These are phyloP conservation scores for Thozetella sp. DNA, from an alignment of 495 filamentous ascomycete species.

Conservation along the genomic window DNA sequence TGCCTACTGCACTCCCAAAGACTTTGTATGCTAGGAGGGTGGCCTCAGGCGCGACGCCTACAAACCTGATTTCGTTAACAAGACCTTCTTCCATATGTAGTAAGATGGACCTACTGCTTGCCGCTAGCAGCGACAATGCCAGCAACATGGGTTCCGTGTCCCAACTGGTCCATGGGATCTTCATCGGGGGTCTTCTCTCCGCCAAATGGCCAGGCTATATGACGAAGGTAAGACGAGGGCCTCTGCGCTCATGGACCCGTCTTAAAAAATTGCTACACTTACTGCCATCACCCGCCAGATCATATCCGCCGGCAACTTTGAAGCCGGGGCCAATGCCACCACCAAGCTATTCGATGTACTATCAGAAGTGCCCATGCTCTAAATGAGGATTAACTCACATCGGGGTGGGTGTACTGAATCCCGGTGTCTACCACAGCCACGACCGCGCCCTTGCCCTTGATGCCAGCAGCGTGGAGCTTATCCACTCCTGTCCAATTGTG, in stretches of 20 bases:
- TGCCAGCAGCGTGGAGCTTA: constrained; percentile 13
- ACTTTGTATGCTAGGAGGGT: constrained; percentile 44
- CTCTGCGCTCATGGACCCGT: background rate
- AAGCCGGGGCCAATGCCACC: constrained; percentile 38
- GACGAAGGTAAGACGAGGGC: too few relatives aligned
- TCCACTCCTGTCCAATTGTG: constrained; percentile 14
- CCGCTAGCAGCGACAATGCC: constrained; percentile 43
- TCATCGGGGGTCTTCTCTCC: constrained; percentile 19
- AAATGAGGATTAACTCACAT: background rate
- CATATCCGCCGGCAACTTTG: constrained; percentile 36
- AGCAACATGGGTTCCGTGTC: constrained; percentile 41
- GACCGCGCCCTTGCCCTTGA: constrained; percentile 16
- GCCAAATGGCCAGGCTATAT: constrained; percentile 2
- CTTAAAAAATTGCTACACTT: constrained; percentile 7
- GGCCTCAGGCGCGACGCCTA: constrained; percentile 47
- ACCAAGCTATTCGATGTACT: constrained; percentile 21
- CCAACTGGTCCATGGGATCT: constrained; percentile 37
- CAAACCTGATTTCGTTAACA: constrained; percentile 21
- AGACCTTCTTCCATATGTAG: background rate
- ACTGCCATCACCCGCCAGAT: constrained; percentile 28
- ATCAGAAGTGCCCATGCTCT: background rate
- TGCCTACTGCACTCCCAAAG: constrained; percentile 20
- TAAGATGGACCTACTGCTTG: background rate
- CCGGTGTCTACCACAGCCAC: constrained; percentile 34
- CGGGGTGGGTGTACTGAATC: constrained; percentile 34